phyloP scores from a whole-genome alignment of 2,329 filamentous ascomycete species.

The Septoria petroselini region DNA sequence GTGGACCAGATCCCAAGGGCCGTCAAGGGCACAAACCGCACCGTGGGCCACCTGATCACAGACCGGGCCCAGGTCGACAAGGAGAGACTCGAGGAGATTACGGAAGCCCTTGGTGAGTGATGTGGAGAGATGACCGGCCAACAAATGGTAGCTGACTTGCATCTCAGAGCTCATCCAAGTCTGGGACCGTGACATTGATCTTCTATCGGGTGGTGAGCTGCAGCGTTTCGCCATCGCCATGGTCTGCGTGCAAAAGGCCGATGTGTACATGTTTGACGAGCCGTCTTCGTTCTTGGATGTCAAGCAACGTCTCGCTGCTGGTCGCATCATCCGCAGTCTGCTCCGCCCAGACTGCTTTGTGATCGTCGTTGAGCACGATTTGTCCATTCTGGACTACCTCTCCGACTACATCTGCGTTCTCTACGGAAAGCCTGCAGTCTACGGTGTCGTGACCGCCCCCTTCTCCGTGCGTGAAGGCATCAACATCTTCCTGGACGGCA shows the following conservation, averaged over 20 bases:
- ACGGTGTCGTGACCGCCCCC: constrained; percentile 95
- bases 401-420: constrained; percentile 98
- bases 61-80: constrained; percentile 74
- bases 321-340: constrained; percentile 86
- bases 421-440: constrained; percentile 91
- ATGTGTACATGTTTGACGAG: constrained; percentile 99
- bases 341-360: constrained; percentile 89
- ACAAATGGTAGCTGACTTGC: not conserved
- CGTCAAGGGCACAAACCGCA: constrained; percentile 71
- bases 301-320: constrained; percentile 93
- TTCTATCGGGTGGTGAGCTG: constrained; percentile 93
- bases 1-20: constrained; percentile 97
- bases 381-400: constrained; percentile 96
- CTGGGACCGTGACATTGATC: constrained; percentile 82
- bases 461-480: constrained; percentile 97
- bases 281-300: constrained; percentile 99
- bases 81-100: constrained; percentile 64
- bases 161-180: constrained; percentile 73
- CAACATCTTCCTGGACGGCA: constrained; percentile 98
- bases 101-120: constrained; percentile 65
- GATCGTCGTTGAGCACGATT: constrained; percentile 98
- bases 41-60: constrained; percentile 74
- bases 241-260: constrained; percentile 91
- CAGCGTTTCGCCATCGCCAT: constrained; percentile 97
- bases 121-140: constrained; percentile 17